Conservation (phyloP, 1,284 basidiomycete species). For the Crepidotus sp. region DNA sequence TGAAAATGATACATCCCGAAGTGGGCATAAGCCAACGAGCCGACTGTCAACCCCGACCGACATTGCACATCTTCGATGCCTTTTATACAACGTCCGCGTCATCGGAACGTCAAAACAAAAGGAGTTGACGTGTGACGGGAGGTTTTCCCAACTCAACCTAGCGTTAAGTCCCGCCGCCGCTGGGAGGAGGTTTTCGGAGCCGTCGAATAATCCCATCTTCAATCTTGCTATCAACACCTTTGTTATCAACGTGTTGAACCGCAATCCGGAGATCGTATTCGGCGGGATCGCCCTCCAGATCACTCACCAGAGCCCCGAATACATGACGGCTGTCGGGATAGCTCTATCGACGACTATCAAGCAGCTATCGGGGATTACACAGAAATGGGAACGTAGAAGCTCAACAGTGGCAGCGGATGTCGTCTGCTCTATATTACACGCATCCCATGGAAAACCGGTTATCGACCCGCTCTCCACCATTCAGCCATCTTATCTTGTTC, state of each 20-base stretch:
- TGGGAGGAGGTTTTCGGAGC: slow-evolving; percentile 1
- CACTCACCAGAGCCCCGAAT: slow-evolving; percentile 39
- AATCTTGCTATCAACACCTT: slow-evolving; percentile 3
- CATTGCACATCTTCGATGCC: slow-evolving; percentile 2
- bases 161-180: slow-evolving; percentile 1
- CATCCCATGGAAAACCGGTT: slow-evolving; percentile 39
- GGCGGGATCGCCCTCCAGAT: slow-evolving; percentile 27
- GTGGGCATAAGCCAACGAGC: neutral
- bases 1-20: slow-evolving; percentile 3
- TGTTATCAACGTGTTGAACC: slow-evolving; percentile 6
- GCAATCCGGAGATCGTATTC: slow-evolving; percentile 23
- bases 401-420: slow-evolving; percentile 26
- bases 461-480: slow-evolving; percentile 71
- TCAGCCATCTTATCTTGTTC: slow-evolving; percentile 73
- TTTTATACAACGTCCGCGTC: slow-evolving; percentile 5
- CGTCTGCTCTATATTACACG: slow-evolving; percentile 40
- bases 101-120: neutral
- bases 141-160: slow-evolving; percentile 4
- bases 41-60: neutral
- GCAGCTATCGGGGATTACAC: slow-evolving; percentile 21
- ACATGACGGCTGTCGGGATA: slow-evolving; percentile 30
- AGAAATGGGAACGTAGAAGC: slow-evolving; percentile 25
- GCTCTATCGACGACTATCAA: slow-evolving; percentile 24
- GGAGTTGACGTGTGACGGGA: slow-evolving; percentile 4
- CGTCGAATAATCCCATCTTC: neutral